Percentiles rank a stretch among this genome's conserved stretches.
These are phyloP conservation scores for Blastobotrys attinorum DNA, from an alignment of 805 yeast genomes.

Conservation along the genomic window DNA sequence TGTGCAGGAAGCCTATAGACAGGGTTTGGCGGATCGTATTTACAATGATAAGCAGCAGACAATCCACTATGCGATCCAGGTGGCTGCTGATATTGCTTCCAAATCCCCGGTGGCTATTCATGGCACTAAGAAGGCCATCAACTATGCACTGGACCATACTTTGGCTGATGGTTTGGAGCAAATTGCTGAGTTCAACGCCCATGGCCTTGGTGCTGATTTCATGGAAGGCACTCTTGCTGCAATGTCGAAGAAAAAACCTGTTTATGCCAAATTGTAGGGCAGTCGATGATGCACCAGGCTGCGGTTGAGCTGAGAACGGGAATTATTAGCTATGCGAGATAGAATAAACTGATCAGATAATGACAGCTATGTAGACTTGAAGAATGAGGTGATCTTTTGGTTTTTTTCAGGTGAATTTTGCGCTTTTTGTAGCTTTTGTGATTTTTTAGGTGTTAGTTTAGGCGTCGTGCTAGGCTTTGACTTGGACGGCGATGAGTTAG, in stretches of 20 bases:
- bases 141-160: conserved; percentile 33
- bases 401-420: too few relatives aligned
- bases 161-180: conserved; percentile 42
- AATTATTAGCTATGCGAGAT: too few relatives aligned
- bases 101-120: conserved; percentile 52
- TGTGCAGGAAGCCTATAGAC: conserved; percentile 44
- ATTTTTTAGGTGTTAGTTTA: too few relatives aligned
- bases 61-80: conserved; percentile 37
- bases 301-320: too few relatives aligned
- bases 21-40: conserved; percentile 48
- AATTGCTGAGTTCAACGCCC: conserved; percentile 48
- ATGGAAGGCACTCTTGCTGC: conserved; percentile 25
- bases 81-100: conserved; percentile 41
- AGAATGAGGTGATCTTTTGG: background rate
- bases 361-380: background rate
- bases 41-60: conserved; percentile 43
- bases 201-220: conserved; percentile 28
- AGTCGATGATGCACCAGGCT: too few relatives aligned
- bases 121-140: conserved; percentile 55
- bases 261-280: conserved; percentile 21
- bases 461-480: background rate
- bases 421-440: too few relatives aligned
- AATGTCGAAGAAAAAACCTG: conserved; percentile 23
- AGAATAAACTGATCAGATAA: background rate
- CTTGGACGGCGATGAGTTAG: background rate